phyloP scores from a whole-genome alignment of 768 basidiomycete genomes.

The Leucocoprinus birnbaumii region DNA sequence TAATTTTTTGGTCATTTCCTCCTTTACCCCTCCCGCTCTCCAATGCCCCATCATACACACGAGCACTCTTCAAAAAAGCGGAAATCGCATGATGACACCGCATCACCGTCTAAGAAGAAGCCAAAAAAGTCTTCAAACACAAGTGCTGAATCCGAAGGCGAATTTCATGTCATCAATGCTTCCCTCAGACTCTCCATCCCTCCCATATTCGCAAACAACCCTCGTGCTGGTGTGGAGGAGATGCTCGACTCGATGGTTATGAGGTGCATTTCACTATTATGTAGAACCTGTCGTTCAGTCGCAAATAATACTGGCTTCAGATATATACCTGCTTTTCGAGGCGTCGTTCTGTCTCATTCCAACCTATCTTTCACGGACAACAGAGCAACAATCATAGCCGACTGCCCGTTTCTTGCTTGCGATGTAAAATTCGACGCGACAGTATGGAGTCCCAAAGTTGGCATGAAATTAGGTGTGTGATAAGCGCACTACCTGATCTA shows the following conservation, averaged over 20 bases:
- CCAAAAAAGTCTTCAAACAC: constrained; percentile 25
- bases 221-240: constrained; percentile 77
- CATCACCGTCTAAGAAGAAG: constrained; percentile 38
- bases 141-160: constrained; percentile 31
- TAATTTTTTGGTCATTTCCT: constrained; percentile 1
- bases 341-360: constrained; percentile 86
- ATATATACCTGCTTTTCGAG: constrained; percentile 83
- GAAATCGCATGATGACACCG: neutral
- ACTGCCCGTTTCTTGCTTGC: constrained; percentile 84
- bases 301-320: constrained; percentile 36
- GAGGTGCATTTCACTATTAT: constrained; percentile 56
- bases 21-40: neutral
- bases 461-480: constrained; percentile 72
- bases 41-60: constrained; percentile 1
- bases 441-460: constrained; percentile 84
- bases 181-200: constrained; percentile 72
- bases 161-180: constrained; percentile 65
- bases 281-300: neutral
- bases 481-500: constrained; percentile 2
- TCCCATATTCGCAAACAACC: constrained; percentile 75
- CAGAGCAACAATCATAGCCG: constrained; percentile 67
- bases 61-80: constrained; percentile 5
- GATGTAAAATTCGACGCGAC: constrained; percentile 77
- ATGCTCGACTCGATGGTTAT: constrained; percentile 94
- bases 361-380: constrained; percentile 64